Conservation (phyloP, 257 asterid species). For the Verbena officinalis region DNA sequence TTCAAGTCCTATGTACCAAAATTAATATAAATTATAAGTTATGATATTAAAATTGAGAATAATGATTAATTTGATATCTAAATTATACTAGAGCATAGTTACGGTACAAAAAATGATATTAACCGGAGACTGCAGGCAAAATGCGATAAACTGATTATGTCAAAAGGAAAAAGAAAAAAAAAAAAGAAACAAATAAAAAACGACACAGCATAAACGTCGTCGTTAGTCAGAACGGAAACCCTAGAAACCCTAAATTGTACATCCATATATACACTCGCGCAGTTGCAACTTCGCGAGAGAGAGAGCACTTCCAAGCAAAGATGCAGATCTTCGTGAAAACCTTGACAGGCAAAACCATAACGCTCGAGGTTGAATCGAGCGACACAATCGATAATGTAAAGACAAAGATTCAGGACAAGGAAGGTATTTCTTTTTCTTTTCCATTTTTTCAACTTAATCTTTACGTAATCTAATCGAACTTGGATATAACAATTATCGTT, state of each 20-base stretch:
- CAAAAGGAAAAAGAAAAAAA: too few species aligned
- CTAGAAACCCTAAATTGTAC: slow-evolving; percentile 29
- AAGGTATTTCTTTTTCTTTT: slow-evolving; percentile 23
- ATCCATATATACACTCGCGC: slow-evolving; percentile 20
- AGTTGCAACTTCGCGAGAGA: background rate
- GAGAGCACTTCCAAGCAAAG: slow-evolving; percentile 9
- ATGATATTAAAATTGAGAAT: too few species aligned
- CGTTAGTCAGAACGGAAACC: background rate
- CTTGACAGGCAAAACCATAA: slow-evolving; percentile 42
- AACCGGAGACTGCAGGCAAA: too few species aligned
- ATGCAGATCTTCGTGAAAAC: slow-evolving; percentile 52
- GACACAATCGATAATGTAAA: slow-evolving; percentile 44
- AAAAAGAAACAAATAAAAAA: background rate
- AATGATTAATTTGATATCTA: too few species aligned
- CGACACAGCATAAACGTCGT: background rate
- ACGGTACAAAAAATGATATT: too few species aligned
- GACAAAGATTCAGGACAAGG: slow-evolving; percentile 47
- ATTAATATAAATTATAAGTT: too few species aligned
- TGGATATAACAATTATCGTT: background rate
- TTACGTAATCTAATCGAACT: background rate
- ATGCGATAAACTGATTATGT: too few species aligned
- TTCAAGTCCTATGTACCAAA: too few species aligned
- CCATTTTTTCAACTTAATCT: too few species aligned
- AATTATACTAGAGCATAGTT: too few species aligned
- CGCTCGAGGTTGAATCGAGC: slow-evolving; percentile 45